Evolutionary conservation across 129 eudicot species (phyloP).

Genomic region (Solidago caesia): DNA sequence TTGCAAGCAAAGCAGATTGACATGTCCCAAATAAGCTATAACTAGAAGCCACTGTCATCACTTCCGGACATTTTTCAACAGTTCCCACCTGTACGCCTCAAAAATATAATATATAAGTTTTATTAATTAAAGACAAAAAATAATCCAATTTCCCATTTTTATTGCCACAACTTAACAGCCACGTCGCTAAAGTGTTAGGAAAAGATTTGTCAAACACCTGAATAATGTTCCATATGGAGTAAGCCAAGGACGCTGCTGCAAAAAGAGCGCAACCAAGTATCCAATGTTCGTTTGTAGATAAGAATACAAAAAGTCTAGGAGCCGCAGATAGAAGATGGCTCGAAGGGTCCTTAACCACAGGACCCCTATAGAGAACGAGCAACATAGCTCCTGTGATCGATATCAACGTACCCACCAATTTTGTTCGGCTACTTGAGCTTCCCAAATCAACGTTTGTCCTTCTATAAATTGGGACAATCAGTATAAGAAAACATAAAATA

Average conservation of each 20-base stretch:
- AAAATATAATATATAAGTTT: background rate
- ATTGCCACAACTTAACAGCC: no score
- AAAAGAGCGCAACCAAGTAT: conserved; percentile 54
- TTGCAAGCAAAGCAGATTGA: conserved; percentile 50
- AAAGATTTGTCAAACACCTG: conserved; percentile 37
- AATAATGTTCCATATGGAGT: conserved; percentile 62
- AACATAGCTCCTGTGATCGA: conserved; percentile 58
- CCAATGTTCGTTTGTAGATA: conserved; percentile 64
- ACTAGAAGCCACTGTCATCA: conserved; percentile 59
- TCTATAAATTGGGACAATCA: conserved; percentile 31
- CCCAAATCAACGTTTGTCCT: conserved; percentile 43
- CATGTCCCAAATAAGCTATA: conserved; percentile 68
- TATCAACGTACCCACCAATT: conserved; percentile 50
- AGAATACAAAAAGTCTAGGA: conserved; percentile 50
- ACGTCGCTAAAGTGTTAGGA: no score
- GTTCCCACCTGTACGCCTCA: conserved; percentile 46
- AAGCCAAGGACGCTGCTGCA: conserved; percentile 62
- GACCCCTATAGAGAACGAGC: conserved; percentile 53
- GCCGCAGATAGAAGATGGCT: conserved; percentile 26
- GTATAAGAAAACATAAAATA: no score
- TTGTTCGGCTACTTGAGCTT: conserved; percentile 51
- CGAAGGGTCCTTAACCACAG: conserved; percentile 44
- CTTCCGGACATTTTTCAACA: conserved; percentile 53
- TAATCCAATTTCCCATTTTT: no score
- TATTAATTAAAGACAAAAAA: no score